Evolutionary conservation across 2,329 filamentous ascomycete genomes (phyloP).

Genomic region (Exophiala alcalophila): DNA sequence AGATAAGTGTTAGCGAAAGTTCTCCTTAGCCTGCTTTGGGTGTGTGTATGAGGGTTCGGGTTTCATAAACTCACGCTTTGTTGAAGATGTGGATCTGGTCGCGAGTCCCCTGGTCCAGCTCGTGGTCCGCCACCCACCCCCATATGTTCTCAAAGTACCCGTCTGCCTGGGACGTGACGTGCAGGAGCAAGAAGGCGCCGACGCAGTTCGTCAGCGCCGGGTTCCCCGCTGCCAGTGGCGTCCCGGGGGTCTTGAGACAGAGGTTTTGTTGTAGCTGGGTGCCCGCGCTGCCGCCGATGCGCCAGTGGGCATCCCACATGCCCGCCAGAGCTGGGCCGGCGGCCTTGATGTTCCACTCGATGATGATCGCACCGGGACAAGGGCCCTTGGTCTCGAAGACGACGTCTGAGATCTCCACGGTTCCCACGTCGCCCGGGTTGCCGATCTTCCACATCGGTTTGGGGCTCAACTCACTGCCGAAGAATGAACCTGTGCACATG

Average conservation of each 20-base stretch:
- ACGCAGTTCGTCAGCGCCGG: constrained; percentile 31
- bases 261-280: constrained; percentile 34
- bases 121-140: constrained; percentile 37
- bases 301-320: constrained; percentile 38
- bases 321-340: constrained; percentile 32
- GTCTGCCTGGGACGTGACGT: constrained; percentile 58
- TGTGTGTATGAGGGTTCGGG: too few relatives aligned
- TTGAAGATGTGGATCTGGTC: constrained; percentile 65
- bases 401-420: constrained; percentile 40
- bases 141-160: constrained; percentile 38
- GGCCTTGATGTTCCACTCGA: constrained; percentile 39
- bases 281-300: constrained; percentile 40
- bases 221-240: constrained; percentile 31
- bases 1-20: constrained; percentile 28
- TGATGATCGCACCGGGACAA: constrained; percentile 37
- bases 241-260: constrained; percentile 36
- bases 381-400: constrained; percentile 37
- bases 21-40: too few relatives aligned
- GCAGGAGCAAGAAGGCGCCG: constrained; percentile 54
- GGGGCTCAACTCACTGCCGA: constrained; percentile 32
- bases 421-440: constrained; percentile 33
- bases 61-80: constrained; percentile 52
- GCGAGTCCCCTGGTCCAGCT: constrained; percentile 31
- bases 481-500: constrained; percentile 35
- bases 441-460: constrained; percentile 34